phyloP scores from a whole-genome alignment of 2,329 filamentous ascomycete genomes.

The Bipolaris sorokiniana region DNA sequence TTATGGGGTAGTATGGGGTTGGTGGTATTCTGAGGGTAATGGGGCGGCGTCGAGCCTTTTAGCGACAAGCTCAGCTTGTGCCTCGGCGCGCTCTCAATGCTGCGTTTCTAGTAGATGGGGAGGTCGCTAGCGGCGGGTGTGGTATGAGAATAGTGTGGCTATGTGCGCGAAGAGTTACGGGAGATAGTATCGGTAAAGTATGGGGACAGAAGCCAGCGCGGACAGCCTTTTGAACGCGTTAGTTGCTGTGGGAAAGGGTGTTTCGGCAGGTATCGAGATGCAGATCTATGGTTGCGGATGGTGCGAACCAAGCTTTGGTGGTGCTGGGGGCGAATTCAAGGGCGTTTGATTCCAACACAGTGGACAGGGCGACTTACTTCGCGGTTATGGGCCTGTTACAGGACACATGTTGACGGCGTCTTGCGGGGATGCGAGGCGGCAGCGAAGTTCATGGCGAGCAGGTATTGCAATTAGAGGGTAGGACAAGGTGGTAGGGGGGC shows the following conservation, averaged over 20 bases:
- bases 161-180: conserved; percentile 1
- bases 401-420: conserved; percentile 36
- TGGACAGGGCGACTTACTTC: conserved; percentile 24
- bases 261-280: not conserved
- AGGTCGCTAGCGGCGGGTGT: not conserved
- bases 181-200: conserved; percentile 7
- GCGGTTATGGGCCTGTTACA: conserved; percentile 35
- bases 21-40: not conserved
- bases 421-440: conserved; percentile 36
- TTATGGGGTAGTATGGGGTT: conserved; percentile 5
- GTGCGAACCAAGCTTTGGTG: conserved; percentile 9
- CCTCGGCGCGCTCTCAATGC: conserved; percentile 1
- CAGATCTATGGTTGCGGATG: conserved; percentile 5
- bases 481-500: not conserved
- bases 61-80: not conserved
- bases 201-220: conserved; percentile 27
- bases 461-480: not conserved
- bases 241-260: conserved; percentile 7
- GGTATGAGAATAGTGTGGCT: not conserved
- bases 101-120: not conserved
- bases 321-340: conserved; percentile 7
- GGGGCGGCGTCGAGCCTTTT: conserved; percentile 1
- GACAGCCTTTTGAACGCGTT: conserved; percentile 17
- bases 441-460: conserved; percentile 31
- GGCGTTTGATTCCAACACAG: not conserved